Conservation (phyloP, 2,329 filamentous ascomycete genomes). For the Cadophora sp. region DNA sequence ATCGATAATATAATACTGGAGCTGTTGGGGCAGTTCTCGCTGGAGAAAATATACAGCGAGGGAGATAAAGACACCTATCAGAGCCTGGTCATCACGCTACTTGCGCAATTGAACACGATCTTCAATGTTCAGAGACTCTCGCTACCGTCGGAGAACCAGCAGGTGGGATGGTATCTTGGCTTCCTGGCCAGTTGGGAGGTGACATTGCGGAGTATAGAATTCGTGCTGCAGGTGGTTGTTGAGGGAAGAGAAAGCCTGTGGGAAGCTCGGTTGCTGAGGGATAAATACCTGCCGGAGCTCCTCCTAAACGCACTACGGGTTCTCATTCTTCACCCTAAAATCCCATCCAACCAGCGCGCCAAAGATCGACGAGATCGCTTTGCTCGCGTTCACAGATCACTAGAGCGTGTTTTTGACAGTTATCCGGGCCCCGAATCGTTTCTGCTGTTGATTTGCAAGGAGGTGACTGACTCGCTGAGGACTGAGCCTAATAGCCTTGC, state of each 20-base stretch:
- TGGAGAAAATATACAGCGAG: slow-evolving; percentile 51
- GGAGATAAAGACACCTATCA: slow-evolving; percentile 47
- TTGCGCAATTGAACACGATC: slow-evolving; percentile 50
- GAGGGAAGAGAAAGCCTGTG: slow-evolving; percentile 48
- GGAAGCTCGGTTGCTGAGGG: slow-evolving; percentile 41
- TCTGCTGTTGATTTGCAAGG: slow-evolving; percentile 48
- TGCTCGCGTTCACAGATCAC: slow-evolving; percentile 47
- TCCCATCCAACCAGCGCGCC: slow-evolving; percentile 44
- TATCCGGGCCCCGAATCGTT: slow-evolving; percentile 50
- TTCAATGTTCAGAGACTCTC: slow-evolving; percentile 51
- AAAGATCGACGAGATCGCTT: slow-evolving; percentile 50
- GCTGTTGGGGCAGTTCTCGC: slow-evolving; percentile 51
- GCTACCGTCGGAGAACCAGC: slow-evolving; percentile 47
- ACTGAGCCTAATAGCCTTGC: slow-evolving; percentile 46
- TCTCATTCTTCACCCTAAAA: slow-evolving; percentile 49
- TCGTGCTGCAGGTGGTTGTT: slow-evolving; percentile 47
- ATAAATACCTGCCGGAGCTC: slow-evolving; percentile 50
- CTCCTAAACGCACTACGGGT: slow-evolving; percentile 49
- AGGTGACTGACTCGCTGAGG: slow-evolving; percentile 47
- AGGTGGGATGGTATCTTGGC: slow-evolving; percentile 48
- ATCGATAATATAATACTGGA: slow-evolving; percentile 51
- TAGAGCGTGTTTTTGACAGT: slow-evolving; percentile 50
- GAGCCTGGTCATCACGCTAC: slow-evolving; percentile 46
- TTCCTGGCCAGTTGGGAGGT: slow-evolving; percentile 52
- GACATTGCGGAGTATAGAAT: slow-evolving; percentile 48